These are phyloP conservation scores for Didymella segeticola DNA, from an alignment of 2,329 filamentous ascomycete genomes.

Conservation along the genomic window DNA sequence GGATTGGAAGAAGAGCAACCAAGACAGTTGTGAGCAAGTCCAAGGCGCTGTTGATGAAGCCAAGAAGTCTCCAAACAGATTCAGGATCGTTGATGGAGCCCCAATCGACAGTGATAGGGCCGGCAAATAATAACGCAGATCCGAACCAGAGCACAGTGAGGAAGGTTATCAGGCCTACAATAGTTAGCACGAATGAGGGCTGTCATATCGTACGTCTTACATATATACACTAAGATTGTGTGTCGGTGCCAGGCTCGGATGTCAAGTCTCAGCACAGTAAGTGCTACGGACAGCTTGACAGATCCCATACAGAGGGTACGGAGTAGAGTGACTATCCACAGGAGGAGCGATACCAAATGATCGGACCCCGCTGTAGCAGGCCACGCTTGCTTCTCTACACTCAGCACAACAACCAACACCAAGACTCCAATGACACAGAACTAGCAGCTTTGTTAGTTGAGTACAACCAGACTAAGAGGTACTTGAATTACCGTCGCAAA, in stretches of 20 bases:
- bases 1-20: background rate
- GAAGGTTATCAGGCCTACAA: constrained; percentile 25
- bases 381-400: background rate
- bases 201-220: constrained; percentile 33
- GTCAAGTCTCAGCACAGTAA: constrained; percentile 54
- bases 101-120: constrained; percentile 56
- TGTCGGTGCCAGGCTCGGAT: constrained; percentile 46
- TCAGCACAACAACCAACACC: background rate
- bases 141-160: constrained; percentile 52
- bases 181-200: constrained; percentile 2
- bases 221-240: constrained; percentile 51
- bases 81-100: constrained; percentile 21
- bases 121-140: constrained; percentile 56
- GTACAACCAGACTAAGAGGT: background rate
- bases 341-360: background rate
- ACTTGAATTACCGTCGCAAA: constrained; percentile 45
- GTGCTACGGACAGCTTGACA: constrained; percentile 56
- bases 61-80: background rate
- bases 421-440: constrained; percentile 22
- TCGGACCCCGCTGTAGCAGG: background rate
- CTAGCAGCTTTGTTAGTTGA: constrained; percentile 7
- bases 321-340: constrained; percentile 49
- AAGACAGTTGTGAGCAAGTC: background rate
- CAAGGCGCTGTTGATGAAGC: constrained; percentile 6
- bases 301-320: constrained; percentile 53